Percentiles rank a stretch among this genome's conserved stretches.
Evolutionary conservation across 2,329 filamentous ascomycete genomes (phyloP).

Genomic region (Westerdykella sp.): DNA sequence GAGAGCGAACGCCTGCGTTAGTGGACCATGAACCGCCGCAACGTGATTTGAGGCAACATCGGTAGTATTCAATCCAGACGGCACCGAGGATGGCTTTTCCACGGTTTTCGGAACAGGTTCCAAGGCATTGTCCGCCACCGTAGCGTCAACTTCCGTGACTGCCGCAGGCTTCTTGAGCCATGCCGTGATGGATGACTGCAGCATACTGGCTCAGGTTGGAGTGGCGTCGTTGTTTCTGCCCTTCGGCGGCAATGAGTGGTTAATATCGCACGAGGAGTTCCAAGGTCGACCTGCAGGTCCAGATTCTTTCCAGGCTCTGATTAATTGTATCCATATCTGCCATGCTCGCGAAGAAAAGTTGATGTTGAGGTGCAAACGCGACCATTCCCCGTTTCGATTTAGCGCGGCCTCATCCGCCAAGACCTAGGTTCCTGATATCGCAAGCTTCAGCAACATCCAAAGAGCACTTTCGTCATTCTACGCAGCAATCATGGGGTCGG

Average conservation of each 20-base stretch:
- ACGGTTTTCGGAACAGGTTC: not conserved
- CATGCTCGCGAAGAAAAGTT: not conserved
- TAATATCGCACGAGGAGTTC: too few relatives aligned
- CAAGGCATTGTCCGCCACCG: not conserved
- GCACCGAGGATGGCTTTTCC: too few relatives aligned
- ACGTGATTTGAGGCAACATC: not conserved
- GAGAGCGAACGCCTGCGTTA: constrained; percentile 20
- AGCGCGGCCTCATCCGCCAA: constrained; percentile 22
- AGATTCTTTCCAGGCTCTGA: too few relatives aligned
- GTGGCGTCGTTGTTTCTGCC: too few relatives aligned
- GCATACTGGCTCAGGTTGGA: constrained; percentile 19
- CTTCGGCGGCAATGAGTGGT: too few relatives aligned
- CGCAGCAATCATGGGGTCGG: constrained; percentile 51
- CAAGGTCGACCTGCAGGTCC: too few relatives aligned
- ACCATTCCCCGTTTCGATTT: constrained; percentile 6
- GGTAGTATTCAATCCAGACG: not conserved
- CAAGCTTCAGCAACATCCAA: constrained; percentile 25
- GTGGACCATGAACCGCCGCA: constrained; percentile 3
- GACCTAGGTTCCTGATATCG: constrained; percentile 25
- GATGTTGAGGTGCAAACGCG: constrained; percentile 7
- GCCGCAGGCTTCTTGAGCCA: constrained; percentile 44
- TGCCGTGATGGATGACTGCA: constrained; percentile 42
- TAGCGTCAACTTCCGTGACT: constrained; percentile 17
- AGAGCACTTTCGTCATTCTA: constrained; percentile 14
- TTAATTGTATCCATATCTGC: too few relatives aligned